phyloP scores from a whole-genome alignment of 2,329 filamentous ascomycete genomes.

The Beauveria sp. region DNA sequence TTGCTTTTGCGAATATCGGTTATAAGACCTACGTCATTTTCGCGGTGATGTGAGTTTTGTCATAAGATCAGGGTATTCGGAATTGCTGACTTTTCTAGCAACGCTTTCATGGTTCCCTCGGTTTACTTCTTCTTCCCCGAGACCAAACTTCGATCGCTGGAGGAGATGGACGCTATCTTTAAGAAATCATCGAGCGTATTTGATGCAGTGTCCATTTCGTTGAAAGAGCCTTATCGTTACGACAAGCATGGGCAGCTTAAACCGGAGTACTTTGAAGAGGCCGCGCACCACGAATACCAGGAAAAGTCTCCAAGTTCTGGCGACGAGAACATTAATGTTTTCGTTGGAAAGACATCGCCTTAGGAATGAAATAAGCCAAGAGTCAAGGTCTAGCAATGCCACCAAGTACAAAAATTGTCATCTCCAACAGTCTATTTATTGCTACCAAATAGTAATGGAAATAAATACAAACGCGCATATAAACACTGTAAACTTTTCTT shows the following conservation, averaged over 20 bases:
- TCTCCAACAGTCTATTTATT: no score
- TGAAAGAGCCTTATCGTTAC: constrained; percentile 1
- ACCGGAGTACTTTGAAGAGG: constrained; percentile 2
- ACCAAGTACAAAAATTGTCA: no score
- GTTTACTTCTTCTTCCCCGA: constrained; percentile 11
- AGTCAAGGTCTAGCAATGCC: no score
- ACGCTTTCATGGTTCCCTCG: constrained; percentile 6
- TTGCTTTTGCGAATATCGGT: constrained; percentile 5
- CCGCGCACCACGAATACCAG: background rate
- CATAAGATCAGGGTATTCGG: no score
- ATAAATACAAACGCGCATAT: background rate
- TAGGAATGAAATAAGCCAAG: background rate
- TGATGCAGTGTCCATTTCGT: background rate
- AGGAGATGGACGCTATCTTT: constrained; percentile 10
- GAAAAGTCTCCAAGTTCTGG: constrained; percentile 8
- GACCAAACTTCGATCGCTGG: constrained; percentile 5
- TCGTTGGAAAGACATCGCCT: background rate
- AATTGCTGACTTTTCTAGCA: background rate
- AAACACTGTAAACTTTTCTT: background rate
- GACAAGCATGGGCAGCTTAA: constrained; percentile 3
- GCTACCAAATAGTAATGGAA: no score
- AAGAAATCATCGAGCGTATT: constrained; percentile 9
- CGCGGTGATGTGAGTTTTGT: constrained; percentile 5
- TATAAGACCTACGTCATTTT: constrained; percentile 10
- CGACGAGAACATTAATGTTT: background rate